Conservation (phyloP, 1,284 basidiomycete genomes). For the Anthracocystis setariae region DNA sequence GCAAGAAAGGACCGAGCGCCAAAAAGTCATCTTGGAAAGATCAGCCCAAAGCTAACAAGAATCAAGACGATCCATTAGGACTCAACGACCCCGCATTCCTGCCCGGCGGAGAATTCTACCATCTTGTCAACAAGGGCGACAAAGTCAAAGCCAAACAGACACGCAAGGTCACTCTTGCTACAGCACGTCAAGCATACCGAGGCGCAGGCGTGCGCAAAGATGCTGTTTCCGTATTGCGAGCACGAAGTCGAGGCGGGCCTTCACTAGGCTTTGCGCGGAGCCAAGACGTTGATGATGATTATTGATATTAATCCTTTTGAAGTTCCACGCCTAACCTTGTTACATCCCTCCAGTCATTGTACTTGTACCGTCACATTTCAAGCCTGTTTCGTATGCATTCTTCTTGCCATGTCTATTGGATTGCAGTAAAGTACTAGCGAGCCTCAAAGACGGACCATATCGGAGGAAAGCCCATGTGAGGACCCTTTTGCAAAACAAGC, state of each 20-base stretch:
- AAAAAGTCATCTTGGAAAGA: slow-evolving; percentile 14
- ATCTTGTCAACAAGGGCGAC: slow-evolving; percentile 32
- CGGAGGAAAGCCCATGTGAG: slow-evolving; percentile 66
- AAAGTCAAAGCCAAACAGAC: slow-evolving; percentile 28
- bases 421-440: slow-evolving; percentile 3
- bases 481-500: slow-evolving; percentile 68
- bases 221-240: slow-evolving; percentile 36
- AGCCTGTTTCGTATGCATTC: background rate
- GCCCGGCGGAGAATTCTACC: slow-evolving; percentile 58
- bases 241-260: slow-evolving; percentile 36
- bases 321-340: background rate
- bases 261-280: slow-evolving; percentile 45
- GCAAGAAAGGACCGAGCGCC: slow-evolving; percentile 5
- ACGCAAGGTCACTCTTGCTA: slow-evolving; percentile 7
- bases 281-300: slow-evolving; percentile 31
- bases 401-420: background rate
- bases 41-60: slow-evolving; percentile 25
- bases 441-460: slow-evolving; percentile 49
- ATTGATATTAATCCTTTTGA: background rate
- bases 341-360: slow-evolving; percentile 15
- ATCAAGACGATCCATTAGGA: slow-evolving; percentile 59
- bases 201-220: slow-evolving; percentile 40
- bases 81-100: slow-evolving; percentile 61
- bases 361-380: slow-evolving; percentile 25
- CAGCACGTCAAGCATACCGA: slow-evolving; percentile 35